Evolutionary conservation across 768 basidiomycete species (phyloP), one percentile per base, ranked within the genome.

Genomic region (Russula sp.): DNA sequence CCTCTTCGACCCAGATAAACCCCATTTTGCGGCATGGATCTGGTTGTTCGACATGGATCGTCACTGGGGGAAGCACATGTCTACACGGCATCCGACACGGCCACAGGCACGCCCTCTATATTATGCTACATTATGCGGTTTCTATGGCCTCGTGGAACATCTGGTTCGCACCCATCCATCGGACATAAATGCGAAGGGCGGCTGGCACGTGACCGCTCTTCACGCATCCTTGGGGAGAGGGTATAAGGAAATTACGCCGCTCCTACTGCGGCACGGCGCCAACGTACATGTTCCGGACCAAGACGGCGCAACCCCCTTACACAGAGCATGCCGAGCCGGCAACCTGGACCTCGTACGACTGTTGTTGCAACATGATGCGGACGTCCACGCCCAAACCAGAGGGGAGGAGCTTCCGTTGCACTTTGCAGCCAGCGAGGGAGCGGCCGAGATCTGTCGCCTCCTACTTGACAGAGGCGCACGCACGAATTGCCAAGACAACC

Each of bases 41-140:
- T 54, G 59, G 59, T 13, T 60, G 29, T 47, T 54, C n/a, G 45
- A 60, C n/a, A 18, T 45, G 8, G 59, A 60, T 38, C 7, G n/a
- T 16, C 59, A 36, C 14, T 60, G 25, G 36, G 25, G 5, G 11
- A 18, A 36, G 14, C 49, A 42, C 16, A 36, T 54, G 36, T 35
- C 35, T n/a, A 54, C 22, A 6, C 7, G 22, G 4, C 13, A 29
- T 14, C 59, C 43, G 4, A 20, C 41, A 9, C 22, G 1, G 16
- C 58, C 49, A 35, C 34, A n/a, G 35, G 58, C 18, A 25, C 46
- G 43, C 1, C 52, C 51, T 11, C 8, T 60, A 13, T 60, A 60
- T 25, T 60, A 60, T 22, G 59, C 59, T 5, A 11, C 38, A 5
- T 22, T 60, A 3, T 54, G 52, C 20, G 59, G 59, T 20, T 18